Conservation (phyloP, 78 protist species). For the Paulinella micropora region DNA sequence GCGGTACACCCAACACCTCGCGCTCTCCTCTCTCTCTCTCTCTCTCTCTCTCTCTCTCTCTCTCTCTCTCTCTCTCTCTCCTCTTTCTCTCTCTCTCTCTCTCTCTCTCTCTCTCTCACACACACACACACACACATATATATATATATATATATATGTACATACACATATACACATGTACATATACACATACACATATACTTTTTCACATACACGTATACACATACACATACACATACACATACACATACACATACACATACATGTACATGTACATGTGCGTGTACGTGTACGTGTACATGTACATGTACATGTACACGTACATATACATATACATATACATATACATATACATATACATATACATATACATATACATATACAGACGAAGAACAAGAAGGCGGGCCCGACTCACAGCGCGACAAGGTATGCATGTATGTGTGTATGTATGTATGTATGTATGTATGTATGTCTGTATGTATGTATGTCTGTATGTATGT, state of each 20-base stretch:
- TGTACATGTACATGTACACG: background rate
- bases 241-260: background rate
- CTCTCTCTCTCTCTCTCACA: too few relatives aligned
- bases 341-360: background rate
- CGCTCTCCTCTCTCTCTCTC: too few relatives aligned
- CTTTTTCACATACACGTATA: background rate
- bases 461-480: background rate
- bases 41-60: too few relatives aligned
- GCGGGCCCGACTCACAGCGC: background rate
- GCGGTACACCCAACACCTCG: too few relatives aligned
- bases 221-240: background rate
- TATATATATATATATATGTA: background rate
- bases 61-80: too few relatives aligned
- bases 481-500: background rate
- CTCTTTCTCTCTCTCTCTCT: too few relatives aligned
- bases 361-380: background rate
- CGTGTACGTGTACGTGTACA: background rate
- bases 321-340: background rate
- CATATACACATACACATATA: background rate
- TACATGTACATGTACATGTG: background rate
- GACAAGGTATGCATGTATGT: background rate
- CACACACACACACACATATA: background rate
- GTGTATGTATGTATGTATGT: background rate
- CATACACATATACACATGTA: background rate
- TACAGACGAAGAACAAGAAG: background rate